Conservation (phyloP, 1,284 basidiomycete genomes). For the Pseudozyma pruni region DNA sequence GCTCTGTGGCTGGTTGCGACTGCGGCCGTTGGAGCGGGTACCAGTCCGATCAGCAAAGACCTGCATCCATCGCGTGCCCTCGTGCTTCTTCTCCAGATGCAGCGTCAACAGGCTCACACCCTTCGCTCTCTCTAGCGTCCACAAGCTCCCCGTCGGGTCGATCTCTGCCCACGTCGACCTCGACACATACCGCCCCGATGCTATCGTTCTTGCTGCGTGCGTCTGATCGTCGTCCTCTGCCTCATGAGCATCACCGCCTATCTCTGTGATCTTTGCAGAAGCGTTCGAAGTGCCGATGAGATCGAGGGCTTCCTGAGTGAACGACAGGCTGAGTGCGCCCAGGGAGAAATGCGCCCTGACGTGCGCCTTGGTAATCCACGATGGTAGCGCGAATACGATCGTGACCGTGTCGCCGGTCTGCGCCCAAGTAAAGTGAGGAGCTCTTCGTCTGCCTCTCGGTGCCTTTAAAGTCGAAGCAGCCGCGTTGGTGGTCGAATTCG, state of each 20-base stretch:
- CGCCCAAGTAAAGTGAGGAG: constrained; percentile 80
- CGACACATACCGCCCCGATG: constrained; percentile 39
- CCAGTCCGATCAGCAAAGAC: constrained; percentile 73
- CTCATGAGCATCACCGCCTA: constrained; percentile 65
- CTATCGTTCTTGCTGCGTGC: constrained; percentile 33
- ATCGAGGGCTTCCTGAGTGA: constrained; percentile 69
- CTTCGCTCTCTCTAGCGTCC: constrained; percentile 52
- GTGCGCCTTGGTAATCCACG: constrained; percentile 67
- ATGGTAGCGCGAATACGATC: constrained; percentile 81
- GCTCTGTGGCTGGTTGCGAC: not conserved
- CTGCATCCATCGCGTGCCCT: constrained; percentile 82
- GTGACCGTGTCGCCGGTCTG: constrained; percentile 85
- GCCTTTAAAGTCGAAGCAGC: not conserved
- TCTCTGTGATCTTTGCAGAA: constrained; percentile 73
- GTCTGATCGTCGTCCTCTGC: constrained; percentile 19
- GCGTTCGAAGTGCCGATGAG: constrained; percentile 4
- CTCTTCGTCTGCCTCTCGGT: constrained; percentile 16
- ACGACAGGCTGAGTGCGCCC: constrained; percentile 75
- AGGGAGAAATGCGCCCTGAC: constrained; percentile 73
- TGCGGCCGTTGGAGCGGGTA: not conserved
- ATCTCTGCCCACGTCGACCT: constrained; percentile 59
- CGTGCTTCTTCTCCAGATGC: constrained; percentile 59
- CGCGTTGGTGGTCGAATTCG: constrained; percentile 61
- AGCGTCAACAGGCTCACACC: constrained; percentile 46
- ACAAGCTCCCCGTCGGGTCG: constrained; percentile 48